These are phyloP conservation scores for Kazachstania kunashirensis DNA, from an alignment of 805 yeast genomes.

Conservation along the genomic window DNA sequence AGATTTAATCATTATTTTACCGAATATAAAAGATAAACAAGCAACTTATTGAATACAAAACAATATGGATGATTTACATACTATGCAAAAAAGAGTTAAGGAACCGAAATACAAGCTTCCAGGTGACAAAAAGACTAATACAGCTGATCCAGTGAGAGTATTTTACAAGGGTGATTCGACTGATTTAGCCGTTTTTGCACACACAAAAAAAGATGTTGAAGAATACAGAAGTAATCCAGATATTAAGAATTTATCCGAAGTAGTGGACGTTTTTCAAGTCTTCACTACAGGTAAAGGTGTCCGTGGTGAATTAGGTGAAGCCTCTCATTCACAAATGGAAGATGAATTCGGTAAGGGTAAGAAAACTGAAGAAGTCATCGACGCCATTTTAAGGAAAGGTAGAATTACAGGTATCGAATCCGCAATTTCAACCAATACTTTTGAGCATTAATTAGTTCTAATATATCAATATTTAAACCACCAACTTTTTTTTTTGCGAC, in stretches of 20 bases:
- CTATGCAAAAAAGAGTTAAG: slow-evolving; percentile 2
- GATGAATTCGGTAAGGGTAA: slow-evolving; percentile 57
- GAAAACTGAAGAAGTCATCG: slow-evolving; percentile 47
- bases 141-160: slow-evolving; percentile 35
- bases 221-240: slow-evolving; percentile 40
- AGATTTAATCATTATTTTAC: no score
- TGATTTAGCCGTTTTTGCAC: slow-evolving; percentile 60
- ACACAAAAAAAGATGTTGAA: slow-evolving; percentile 38
- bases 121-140: not conserved
- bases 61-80: not conserved
- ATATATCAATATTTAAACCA: no score
- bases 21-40: no score
- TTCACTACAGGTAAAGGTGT: slow-evolving; percentile 55
- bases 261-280: slow-evolving; percentile 57
- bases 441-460: no score
- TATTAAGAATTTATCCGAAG: slow-evolving; percentile 38
- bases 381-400: slow-evolving; percentile 53
- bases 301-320: slow-evolving; percentile 63
- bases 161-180: slow-evolving; percentile 55
- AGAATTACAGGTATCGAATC: slow-evolving; percentile 30
- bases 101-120: not conserved
- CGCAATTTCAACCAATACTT: not conserved
- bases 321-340: slow-evolving; percentile 53
- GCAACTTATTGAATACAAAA: no score
- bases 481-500: no score